These are phyloP conservation scores for Emericellopsis cladophorae DNA, from an alignment of 2,329 filamentous ascomycete species.

Conservation along the genomic window DNA sequence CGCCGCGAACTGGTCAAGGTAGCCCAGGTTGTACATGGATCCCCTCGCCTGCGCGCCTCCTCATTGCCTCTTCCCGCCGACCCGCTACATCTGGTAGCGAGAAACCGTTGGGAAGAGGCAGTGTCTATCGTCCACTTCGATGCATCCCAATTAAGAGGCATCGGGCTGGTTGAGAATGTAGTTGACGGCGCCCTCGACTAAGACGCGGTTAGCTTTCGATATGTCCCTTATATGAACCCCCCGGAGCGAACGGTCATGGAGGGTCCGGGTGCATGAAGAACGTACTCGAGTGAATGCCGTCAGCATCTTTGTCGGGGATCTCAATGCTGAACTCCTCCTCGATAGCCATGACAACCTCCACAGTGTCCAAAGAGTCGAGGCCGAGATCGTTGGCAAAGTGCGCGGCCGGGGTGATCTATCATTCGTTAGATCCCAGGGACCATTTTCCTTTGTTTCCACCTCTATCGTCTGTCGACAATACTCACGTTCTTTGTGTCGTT, in stretches of 20 bases:
- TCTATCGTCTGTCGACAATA: conserved; percentile 5
- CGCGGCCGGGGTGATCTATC: conserved; percentile 65
- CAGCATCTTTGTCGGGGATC: conserved; percentile 95
- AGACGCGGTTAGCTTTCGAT: background rate
- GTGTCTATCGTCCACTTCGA: too few relatives aligned
- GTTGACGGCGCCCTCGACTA: conserved; percentile 87
- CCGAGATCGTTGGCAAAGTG: conserved; percentile 98
- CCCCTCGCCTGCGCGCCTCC: too few relatives aligned
- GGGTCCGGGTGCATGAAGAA: conserved; percentile 6
- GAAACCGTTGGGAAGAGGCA: too few relatives aligned
- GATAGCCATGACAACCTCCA: conserved; percentile 99
- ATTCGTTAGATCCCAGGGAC: conserved; percentile 3
- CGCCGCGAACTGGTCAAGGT: too few relatives aligned
- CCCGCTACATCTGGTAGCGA: too few relatives aligned
- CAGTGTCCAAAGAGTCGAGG: conserved; percentile 92
- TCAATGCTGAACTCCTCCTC: conserved; percentile 91
- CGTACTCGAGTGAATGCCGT: conserved; percentile 87
- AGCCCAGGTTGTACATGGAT: too few relatives aligned
- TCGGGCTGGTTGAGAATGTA: conserved; percentile 92
- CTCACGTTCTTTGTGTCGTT: conserved; percentile 51
- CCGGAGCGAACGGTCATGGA: background rate
- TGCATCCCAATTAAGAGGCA: conserved; percentile 45
- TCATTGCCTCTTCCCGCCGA: too few relatives aligned
- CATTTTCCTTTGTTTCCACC: background rate
- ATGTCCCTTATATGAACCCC: background rate